Evolutionary conservation across 768 basidiomycete genomes (phyloP), one percentile per base, ranked within the genome.

Genomic region (Asterophora parasitica): DNA sequence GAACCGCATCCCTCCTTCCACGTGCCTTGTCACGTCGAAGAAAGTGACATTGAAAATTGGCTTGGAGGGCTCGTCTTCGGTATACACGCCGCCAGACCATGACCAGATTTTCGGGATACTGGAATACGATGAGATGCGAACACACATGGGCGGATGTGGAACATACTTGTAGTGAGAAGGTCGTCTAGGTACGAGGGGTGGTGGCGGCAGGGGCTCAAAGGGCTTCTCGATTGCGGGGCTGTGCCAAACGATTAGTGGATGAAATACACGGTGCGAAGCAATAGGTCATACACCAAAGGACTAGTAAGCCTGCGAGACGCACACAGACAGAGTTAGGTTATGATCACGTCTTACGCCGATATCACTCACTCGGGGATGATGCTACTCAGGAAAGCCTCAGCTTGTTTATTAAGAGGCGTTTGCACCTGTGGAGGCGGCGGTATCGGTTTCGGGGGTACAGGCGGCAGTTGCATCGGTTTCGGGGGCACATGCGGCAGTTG

Each of bases 91-190:
- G 17, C 83, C 85, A 31, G 70, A 65, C 85, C 86, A 87, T 52
- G 71, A 79, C 78, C 78, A 88, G 44, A 76, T 76, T 58, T 79
- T 80, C 16, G 68, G 69, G 33, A 80, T 77, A 52, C 83, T 85
- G 46, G 1, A 34, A 42, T 32, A 17, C 33, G 4, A 32, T 61
- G 1, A 60, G 50, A 38, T 46, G 13, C 27, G 4, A n/a, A 1
- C 4, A 20, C 17, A 36, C 27, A 23, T 27, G 17, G 8, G 23
- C 35, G 44, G 23, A 23, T 23, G n/a, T n/a, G 23, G 23, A 40
- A 17, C 44, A 23, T 51, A 66, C 69, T 58, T 57, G 9, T 44
- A 52, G 33, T 46, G 48, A 9, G 50, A 53, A 15, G 54, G 54
- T 39, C 50, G 43, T 26, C 49, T 51, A 7, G 36, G 39, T 50